Evolutionary conservation across 2,329 filamentous ascomycete genomes (phyloP), one percentile per base, ranked within the genome.

Genomic region (Phyllosticta capitalensis): DNA sequence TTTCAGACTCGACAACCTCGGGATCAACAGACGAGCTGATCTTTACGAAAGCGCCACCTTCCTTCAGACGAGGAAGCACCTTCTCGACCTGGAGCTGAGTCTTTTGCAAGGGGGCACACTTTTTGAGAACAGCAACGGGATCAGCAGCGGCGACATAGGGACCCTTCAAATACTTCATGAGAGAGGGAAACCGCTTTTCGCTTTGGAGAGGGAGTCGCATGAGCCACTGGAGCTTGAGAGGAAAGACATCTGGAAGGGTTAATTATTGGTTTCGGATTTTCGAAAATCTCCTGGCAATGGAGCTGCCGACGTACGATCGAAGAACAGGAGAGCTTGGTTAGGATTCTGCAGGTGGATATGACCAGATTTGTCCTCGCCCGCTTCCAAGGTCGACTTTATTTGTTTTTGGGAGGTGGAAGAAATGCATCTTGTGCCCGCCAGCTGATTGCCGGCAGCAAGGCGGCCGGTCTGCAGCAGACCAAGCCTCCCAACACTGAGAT

Each of bases 1-100:
- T 75, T 2, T 77, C 78, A 20, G 76, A 78, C 74, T 86, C 84
- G 14, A 90, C 78, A 26, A 84, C 80, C 20, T 76, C 75, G 2
- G 79, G 70, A 59, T 77, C 66, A 61, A 71, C 65, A 68, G 54
- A 78, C 67, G 53, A 75, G 17, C 80, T 81, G 69, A 95, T 91
- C 71, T 95, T 96, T 71, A 97, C 86, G 70, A 95, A 97, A 0
- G 90, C 90, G 12, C 94, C 94, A 17, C 94, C 94, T 69, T 99
- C 94, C 67, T 95, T 92, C 26, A 95, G 78, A 2, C 91, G 82
- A 0, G 92, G 91, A 19, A 96, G 73, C 17, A 96, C 86, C 67
- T 95, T 87, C 2, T 85, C 89, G 53, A 96, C 83, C 61, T 86
- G 84, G 54, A 95, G 76, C 22, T 90, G 82, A 0, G 85, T 87